These are phyloP conservation scores for Acer campestre DNA, from an alignment of 345 rosid genomes.

Conservation along the genomic window DNA sequence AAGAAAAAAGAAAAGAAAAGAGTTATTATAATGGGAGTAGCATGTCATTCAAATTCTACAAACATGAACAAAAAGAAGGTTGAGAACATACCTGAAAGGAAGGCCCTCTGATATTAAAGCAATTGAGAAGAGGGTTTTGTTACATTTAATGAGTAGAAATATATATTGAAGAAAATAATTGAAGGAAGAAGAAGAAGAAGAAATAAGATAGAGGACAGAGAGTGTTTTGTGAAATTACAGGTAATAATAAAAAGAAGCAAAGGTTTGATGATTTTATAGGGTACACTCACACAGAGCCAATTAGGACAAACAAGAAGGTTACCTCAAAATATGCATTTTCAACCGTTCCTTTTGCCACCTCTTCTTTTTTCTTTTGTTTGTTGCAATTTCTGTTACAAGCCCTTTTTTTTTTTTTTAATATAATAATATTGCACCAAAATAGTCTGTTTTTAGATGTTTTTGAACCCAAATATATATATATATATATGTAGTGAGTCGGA, in stretches of 20 bases:
- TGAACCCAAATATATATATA: too few relatives aligned
- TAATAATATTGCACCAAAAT: not conserved
- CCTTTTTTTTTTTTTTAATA: too few relatives aligned
- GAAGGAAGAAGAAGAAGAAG: not conserved
- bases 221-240: not conserved
- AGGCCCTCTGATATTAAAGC: slow-evolving; percentile 8
- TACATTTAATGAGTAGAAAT: slow-evolving; percentile 11
- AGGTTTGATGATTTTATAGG: slow-evolving; percentile 10
- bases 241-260: slow-evolving; percentile 13
- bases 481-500: too few relatives aligned
- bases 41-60: not conserved
- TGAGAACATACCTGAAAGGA: slow-evolving; percentile 6
- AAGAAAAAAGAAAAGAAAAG: too few relatives aligned
- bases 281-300: not conserved
- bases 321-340: slow-evolving; percentile 9
- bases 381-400: slow-evolving; percentile 6
- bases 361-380: not conserved
- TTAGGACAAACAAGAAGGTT: not conserved
- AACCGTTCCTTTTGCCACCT: slow-evolving; percentile 11
- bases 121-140: not conserved
- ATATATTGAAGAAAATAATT: not conserved
- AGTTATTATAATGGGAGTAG: not conserved
- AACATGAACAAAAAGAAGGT: not conserved
- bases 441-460: too few relatives aligned
- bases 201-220: not conserved